These are phyloP conservation scores for Fistulinella cinereoalba DNA, from an alignment of 1,284 basidiomycete genomes.

Conservation along the genomic window DNA sequence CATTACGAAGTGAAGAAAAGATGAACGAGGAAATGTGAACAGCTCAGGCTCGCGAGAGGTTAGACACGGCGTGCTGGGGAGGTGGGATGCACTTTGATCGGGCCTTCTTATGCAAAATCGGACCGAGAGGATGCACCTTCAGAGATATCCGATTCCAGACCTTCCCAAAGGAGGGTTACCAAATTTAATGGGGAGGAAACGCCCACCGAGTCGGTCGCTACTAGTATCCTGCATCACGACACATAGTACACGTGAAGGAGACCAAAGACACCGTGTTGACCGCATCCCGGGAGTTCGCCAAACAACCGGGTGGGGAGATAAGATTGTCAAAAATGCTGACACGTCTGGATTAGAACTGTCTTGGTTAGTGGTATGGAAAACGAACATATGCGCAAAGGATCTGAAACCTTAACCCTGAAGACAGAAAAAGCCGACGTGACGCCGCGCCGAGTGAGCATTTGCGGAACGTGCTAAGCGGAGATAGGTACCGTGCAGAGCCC, in stretches of 20 bases:
- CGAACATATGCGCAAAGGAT: neutral
- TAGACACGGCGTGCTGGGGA: slow-evolving; percentile 5
- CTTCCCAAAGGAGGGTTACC: slow-evolving; percentile 17
- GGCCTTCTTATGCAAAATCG: slow-evolving; percentile 33
- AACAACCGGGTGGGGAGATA: slow-evolving; percentile 21
- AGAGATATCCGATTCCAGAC: slow-evolving; percentile 18
- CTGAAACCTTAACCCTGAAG: slow-evolving; percentile 18
- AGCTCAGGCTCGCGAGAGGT: slow-evolving; percentile 25
- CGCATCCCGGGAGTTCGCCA: slow-evolving; percentile 21
- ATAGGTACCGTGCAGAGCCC: slow-evolving; percentile 2
- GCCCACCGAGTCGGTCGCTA: slow-evolving; percentile 29
- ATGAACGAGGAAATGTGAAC: slow-evolving; percentile 13
- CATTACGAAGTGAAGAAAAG: slow-evolving; percentile 21
- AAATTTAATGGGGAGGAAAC: slow-evolving; percentile 21
- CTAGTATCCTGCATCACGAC: slow-evolving; percentile 32
- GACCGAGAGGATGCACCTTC: slow-evolving; percentile 16
- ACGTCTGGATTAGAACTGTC: slow-evolving; percentile 1
- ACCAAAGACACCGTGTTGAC: slow-evolving; percentile 30
- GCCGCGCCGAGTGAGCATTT: neutral
- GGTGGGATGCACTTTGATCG: slow-evolving; percentile 2
- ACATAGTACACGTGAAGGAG: slow-evolving; percentile 30
- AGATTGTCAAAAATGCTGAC: slow-evolving; percentile 29
- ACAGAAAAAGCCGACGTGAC: slow-evolving; percentile 11
- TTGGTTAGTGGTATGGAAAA: slow-evolving; percentile 6
- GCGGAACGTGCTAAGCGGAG: slow-evolving; percentile 7